These are phyloP conservation scores for Chaetoceros tenuissimus DNA, from an alignment of 108 stramenopile genomes.

Conservation along the genomic window DNA sequence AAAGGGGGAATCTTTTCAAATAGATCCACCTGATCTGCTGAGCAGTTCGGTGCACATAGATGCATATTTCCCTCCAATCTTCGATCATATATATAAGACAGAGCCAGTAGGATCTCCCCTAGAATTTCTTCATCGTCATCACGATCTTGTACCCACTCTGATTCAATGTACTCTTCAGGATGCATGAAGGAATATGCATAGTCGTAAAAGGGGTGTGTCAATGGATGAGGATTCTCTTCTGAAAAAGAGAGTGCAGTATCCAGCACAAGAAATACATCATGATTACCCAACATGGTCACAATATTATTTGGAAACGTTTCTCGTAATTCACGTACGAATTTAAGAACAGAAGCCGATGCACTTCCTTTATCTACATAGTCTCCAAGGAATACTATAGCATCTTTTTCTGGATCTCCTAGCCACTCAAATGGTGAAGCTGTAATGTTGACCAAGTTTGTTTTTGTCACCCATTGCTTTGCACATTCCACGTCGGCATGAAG, in stretches of 20 bases:
- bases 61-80: background rate
- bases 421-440: constrained; percentile 6
- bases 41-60: background rate
- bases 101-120: background rate
- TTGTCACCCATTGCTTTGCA: constrained; percentile 14
- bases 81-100: background rate
- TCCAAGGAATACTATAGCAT: constrained; percentile 43
- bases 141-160: background rate
- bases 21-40: background rate
- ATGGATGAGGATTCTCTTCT: background rate
- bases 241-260: constrained; percentile 13
- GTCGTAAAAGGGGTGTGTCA: background rate
- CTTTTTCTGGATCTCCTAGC: background rate
- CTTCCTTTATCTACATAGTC: constrained; percentile 66
- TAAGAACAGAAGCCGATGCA: constrained; percentile 34
- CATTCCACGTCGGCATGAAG: constrained; percentile 14
- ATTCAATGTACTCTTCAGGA: background rate
- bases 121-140: background rate
- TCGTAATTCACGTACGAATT: constrained; percentile 40
- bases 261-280: constrained; percentile 44
- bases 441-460: constrained; percentile 3
- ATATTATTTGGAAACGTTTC: constrained; percentile 34
- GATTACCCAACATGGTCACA: constrained; percentile 47
- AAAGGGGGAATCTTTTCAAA: background rate
- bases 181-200: background rate